Evolutionary conservation across 1,284 basidiomycete genomes (phyloP), one percentile per base, ranked within the genome.

Genomic region (Malassezia yamatoensis): DNA sequence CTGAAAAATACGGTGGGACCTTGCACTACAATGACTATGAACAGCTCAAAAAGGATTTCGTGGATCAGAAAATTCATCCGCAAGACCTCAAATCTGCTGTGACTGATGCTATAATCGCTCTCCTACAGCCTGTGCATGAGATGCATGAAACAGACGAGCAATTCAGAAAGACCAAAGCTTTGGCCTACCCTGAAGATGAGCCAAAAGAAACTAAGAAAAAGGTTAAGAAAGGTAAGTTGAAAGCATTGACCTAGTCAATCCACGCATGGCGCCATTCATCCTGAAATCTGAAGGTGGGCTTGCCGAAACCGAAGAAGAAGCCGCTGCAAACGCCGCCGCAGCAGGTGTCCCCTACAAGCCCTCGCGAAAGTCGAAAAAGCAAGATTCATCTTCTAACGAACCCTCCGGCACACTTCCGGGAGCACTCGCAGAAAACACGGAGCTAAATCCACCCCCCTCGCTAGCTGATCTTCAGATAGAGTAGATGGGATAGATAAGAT

Each of bases 71-170:
- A 59, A 67, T 98, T 5, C 90, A 96, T 75, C 94, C 93, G 1
- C 85, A 84, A 32, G 94, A 96, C 75, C 78, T 99, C 66, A 99
- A 98, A 79, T 77, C 77, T 8, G 83, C 83, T 0, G 88, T 96
- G 13, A 53, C 82, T n/a, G 83, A 83, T 32, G 85, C 85, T 5
- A 84, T 98, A 67, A 81, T 82, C 64, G 78, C 78, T n/a, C 77
- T 99, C 32, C 78, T 98, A 37, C 83, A 82, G 32, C 93, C 93
- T 0, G 85, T 99, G 49, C 82, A 86, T 63, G 81, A 83, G 63
- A 80, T 83, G 48, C 94, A 88, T 66, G 81, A 85, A 64, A 81
- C 78, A 54, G 83, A 83, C 65, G 81, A 84, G 63, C 88, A 88
- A 71, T 96, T 90, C 83, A 82, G 87, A 75, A 81, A 81, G 70